Evolutionary conservation across 2,329 filamentous ascomycete genomes (phyloP), one percentile per base, ranked within the genome.

Genomic region (Fonsecaea erecta): DNA sequence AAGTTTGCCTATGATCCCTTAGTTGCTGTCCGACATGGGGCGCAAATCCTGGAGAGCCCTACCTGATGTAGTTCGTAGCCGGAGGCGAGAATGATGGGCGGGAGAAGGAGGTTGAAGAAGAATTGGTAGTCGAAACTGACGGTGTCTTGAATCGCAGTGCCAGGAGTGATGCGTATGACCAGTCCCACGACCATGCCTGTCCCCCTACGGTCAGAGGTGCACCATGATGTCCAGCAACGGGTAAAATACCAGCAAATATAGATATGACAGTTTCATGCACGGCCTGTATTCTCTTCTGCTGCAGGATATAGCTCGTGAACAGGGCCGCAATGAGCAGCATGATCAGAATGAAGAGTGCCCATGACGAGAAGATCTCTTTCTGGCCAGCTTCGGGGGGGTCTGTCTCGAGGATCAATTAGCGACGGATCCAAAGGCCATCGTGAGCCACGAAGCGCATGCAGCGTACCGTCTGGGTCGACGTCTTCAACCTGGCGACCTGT

Each of bases 121-220:
- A 98, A 97, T 76, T 98, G 93, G 77, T 97, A 97, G 81, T 98
- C 91, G 83, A 99, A 99, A 78, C 90, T 96, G 75, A 99, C 93
- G 70, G 92, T 88, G 75, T 91, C 91, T 77, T 93, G 90, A 73
- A 99, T 93, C 68, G 90, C 92, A 68, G 92, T 89, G 70, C 90
- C 89, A 59, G 90, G 89, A 51, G 88, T 91, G 68, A 97, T 82
- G 74, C 95, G 87, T 64, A 99, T 88, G 65, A 96, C 86, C 73
- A 99, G 83, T 5, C 95, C 95, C 66, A 99, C 92, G 64, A 93
- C 90, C 95, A 98, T 98, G 74, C 94, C 94, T 96, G 60, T 40
- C 30, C 11, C n/a, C 26, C 37, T 26, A 40, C 35, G n/a, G 60
- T 68, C 57, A 60, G 66, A 30, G 26, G 18, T 51, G 28, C 21